Base-by-base conservation (phyloP, 805 yeast species). In the Naumovozyma baii region DNA sequence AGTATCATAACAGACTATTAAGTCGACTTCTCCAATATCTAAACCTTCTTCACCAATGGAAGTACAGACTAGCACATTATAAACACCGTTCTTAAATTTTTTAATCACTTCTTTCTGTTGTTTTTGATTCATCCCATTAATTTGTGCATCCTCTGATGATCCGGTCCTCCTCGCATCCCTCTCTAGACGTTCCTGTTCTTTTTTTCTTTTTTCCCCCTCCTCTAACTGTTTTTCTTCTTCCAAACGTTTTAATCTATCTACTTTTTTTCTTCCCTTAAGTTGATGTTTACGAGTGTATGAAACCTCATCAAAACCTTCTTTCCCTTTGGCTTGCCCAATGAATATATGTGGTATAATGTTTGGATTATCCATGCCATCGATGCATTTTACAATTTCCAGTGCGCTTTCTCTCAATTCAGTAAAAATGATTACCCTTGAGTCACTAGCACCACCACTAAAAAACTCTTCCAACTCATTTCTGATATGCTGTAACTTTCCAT, bases 11-110 rank as follows among this genome's bases (percentile, higher is more conserved):
- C 96, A 88, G 5, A 92, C 71, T 49, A 92, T 90, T 51, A 92
- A 58, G 60, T 92, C 98, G 39, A 92, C 99, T 57, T 94, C 96
- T 25, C 98, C 98, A 48, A 92, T 94, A 67, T 92, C 98, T 47
- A 92, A 70, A 34, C 99, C 99, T 67, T 92, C 99, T 59, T 92
- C 99, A 35, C 97, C 99, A 55, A 92, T 90, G 0, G 96, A 87
- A 0, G 99, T 92, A 3, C 97, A 96, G 4, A 92, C 95, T 16
- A 92, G 64, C 7, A 85, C 77, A 54, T 92, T 94, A 52, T 75
- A 74, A 1, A 61, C 68, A 5, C 95, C 96, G 0, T 61, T 52
- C 51, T 80, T 83, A 62, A 92, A 92, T 41, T 78, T 69, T 22
- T 72, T 71, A 20, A 92, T 80, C 9, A 85, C 72, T 40, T 79